These are phyloP conservation scores for Calonectria leucothoes DNA, from an alignment of 2,329 filamentous ascomycete genomes.

Conservation along the genomic window DNA sequence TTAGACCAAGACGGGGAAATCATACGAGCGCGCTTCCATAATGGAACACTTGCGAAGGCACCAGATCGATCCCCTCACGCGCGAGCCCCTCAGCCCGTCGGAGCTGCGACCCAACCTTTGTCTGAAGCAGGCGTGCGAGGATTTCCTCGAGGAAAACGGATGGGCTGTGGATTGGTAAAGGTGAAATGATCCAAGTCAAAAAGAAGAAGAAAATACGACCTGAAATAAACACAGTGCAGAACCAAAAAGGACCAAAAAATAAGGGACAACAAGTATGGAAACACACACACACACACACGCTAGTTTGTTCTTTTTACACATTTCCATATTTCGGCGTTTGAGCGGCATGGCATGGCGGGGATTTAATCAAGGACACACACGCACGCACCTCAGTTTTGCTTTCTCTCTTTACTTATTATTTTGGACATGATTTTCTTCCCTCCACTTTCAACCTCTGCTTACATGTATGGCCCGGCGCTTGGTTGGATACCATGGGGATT, in stretches of 20 bases:
- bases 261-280: neutral
- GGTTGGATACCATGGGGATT: neutral
- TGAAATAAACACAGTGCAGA: neutral
- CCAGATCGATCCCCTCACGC: slow-evolving; percentile 84
- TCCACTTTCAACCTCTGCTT: neutral
- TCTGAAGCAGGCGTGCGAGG: slow-evolving; percentile 83
- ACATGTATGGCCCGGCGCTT: slow-evolving; percentile 27
- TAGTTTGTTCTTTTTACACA: neutral
- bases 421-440: neutral
- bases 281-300: neutral
- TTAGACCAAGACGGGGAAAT: slow-evolving; percentile 86
- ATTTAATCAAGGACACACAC: neutral
- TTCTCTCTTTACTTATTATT: neutral
- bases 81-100: slow-evolving; percentile 74
- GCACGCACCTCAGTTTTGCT: neutral
- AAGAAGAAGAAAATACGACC: neutral
- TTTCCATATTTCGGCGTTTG: neutral
- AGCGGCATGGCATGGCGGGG: slow-evolving; percentile 11
- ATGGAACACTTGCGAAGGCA: slow-evolving; percentile 85
- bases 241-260: neutral
- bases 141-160: slow-evolving; percentile 87
- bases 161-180: slow-evolving; percentile 91
- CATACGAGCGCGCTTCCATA: slow-evolving; percentile 88
- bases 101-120: slow-evolving; percentile 87
- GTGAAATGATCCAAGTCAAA: neutral